phyloP scores from a whole-genome alignment of 352 stramenopile genomes.

The Globisporangium heterothallicum region DNA sequence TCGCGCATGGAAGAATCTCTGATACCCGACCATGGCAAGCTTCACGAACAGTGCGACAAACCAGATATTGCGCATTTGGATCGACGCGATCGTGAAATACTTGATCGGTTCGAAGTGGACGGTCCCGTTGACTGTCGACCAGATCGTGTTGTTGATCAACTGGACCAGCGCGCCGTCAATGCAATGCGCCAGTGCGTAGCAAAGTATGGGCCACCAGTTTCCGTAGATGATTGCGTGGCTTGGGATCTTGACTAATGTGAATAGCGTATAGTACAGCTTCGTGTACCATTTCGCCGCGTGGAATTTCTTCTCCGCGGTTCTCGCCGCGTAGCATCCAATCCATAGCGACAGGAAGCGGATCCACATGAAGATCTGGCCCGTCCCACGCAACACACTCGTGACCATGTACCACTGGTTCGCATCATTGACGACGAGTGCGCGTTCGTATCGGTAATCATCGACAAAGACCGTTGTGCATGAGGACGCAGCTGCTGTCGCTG shows the following conservation, averaged over 20 bases:
- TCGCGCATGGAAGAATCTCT: not conserved
- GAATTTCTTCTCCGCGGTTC: conserved; percentile 14
- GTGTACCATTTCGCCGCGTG: not conserved
- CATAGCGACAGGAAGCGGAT: conserved; percentile 24
- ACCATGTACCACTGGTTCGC: conserved; percentile 25
- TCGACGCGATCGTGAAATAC: conserved; percentile 13
- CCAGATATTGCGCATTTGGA: conserved; percentile 41
- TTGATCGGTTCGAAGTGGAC: conserved; percentile 13
- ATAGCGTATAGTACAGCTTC: conserved; percentile 3
- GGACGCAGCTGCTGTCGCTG: not conserved
- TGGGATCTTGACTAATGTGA: conserved; percentile 22
- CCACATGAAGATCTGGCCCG: conserved; percentile 42
- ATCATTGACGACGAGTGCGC: conserved; percentile 28
- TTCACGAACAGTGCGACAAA: conserved; percentile 1
- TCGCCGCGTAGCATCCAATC: conserved; percentile 16
- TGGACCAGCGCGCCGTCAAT: conserved; percentile 22
- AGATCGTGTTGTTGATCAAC: conserved; percentile 17
- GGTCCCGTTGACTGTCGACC: conserved; percentile 16
- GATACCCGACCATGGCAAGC: not conserved
- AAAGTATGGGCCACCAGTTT: conserved; percentile 22
- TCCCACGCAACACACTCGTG: conserved; percentile 24
- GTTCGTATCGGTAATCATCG: conserved; percentile 57
- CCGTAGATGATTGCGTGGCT: conserved; percentile 31
- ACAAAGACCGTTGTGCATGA: conserved; percentile 31
- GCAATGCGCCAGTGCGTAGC: conserved; percentile 24